Evolutionary conservation across 306 rosid genomes (phyloP).

Genomic region (Vicia sativa): DNA sequence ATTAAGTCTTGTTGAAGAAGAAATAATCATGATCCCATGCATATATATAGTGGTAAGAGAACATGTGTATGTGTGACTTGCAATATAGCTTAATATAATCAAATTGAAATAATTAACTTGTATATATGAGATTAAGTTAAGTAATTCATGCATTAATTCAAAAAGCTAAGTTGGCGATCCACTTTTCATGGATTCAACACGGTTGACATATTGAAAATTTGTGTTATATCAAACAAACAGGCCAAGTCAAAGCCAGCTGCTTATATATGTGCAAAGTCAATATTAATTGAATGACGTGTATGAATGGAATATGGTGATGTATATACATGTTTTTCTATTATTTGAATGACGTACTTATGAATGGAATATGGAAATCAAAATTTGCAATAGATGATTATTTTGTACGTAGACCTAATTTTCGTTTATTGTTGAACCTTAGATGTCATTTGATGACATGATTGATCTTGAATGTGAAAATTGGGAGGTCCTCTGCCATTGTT

Average conservation of each 20-base stretch:
- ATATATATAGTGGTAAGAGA: neutral
- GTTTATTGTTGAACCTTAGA: no score
- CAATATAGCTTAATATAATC: neutral
- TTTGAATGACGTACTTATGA: neutral
- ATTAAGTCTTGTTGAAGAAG: neutral
- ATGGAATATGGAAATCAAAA: no score
- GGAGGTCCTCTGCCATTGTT: neutral
- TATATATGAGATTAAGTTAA: conserved; percentile 2
- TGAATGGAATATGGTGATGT: neutral
- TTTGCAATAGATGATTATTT: no score
- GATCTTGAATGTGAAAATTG: neutral
- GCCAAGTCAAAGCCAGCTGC: neutral
- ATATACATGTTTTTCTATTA: neutral
- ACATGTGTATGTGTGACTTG: neutral
- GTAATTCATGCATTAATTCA: neutral
- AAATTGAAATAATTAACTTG: neutral
- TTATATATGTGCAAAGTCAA: conserved; percentile 1
- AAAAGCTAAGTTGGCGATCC: neutral
- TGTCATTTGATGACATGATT: neutral
- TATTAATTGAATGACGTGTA: neutral
- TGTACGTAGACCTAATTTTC: no score
- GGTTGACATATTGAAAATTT: neutral
- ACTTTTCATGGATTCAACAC: conserved; percentile 1
- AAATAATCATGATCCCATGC: neutral
- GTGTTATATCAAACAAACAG: neutral